Evolutionary conservation across 192 early-diverging fungal genomes (phyloP).

Genomic region (Backusella macrospora): DNA sequence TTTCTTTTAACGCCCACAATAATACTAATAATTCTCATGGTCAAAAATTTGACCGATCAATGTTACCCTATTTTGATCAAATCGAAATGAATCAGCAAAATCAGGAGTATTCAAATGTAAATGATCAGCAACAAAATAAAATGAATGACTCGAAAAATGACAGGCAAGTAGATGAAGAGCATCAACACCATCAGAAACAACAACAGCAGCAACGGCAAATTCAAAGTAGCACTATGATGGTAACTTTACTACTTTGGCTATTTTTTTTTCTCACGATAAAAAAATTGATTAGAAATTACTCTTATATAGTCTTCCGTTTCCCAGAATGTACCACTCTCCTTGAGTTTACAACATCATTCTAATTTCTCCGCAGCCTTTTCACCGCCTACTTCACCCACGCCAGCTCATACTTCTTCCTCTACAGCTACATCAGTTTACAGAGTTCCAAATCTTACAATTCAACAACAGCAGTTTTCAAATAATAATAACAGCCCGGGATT

Average conservation of each 20-base stretch:
- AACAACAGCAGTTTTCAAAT: neutral
- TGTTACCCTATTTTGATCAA: slow-evolving; percentile 14
- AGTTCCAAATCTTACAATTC: slow-evolving; percentile 2
- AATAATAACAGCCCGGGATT: neutral
- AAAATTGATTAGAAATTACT: slow-evolving; percentile 16
- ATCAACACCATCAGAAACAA: neutral
- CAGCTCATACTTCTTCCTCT: neutral
- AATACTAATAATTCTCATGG: neutral
- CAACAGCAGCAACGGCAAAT: neutral
- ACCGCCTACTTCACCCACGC: neutral
- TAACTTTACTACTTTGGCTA: neutral
- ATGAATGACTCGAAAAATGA: neutral
- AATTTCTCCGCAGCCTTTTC: neutral
- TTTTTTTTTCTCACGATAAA: slow-evolving; percentile 21
- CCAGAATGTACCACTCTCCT: neutral
- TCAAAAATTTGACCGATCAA: slow-evolving; percentile 10
- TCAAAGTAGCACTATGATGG: slow-evolving; percentile 7
- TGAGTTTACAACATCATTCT: neutral
- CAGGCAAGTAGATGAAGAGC: neutral
- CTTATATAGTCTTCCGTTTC: neutral
- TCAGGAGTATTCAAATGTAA: neutral
- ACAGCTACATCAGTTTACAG: neutral
- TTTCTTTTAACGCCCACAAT: slow-evolving; percentile 1
- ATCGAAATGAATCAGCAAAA: slow-evolving; percentile 5
- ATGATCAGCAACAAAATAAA: neutral